A percentile compares a stretch with the other conserved stretches of the same genome.
Conservation (phyloP, 345 rosid genomes). For the Rhodamnia argentea region DNA sequence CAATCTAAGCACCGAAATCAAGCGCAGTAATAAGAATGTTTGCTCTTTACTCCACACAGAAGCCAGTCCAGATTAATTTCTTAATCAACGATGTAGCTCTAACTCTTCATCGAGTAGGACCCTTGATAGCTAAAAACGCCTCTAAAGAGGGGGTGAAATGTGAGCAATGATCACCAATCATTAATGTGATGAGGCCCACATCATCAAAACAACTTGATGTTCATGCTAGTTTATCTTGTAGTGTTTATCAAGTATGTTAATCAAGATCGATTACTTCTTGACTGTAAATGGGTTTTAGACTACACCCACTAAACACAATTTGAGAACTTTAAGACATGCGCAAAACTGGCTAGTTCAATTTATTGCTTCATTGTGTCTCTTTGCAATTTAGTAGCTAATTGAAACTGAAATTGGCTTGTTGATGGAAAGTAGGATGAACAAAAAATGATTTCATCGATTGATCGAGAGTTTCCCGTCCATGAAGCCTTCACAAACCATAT, state of each 20-base stretch:
- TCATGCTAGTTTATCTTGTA: not conserved
- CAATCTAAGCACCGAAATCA: not conserved
- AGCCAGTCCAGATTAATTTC: not conserved
- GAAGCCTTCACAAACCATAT: not conserved
- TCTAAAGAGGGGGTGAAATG: not conserved
- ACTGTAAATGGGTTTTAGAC: not conserved
- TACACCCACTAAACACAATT: not conserved
- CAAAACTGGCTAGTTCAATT: accelerated
- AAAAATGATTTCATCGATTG: not conserved
- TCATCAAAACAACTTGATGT: not conserved
- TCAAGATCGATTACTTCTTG: not conserved
- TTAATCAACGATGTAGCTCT: not conserved
- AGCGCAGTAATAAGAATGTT: not conserved
- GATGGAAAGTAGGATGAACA: too few species aligned
- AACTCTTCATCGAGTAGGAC: not conserved
- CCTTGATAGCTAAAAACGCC: not conserved
- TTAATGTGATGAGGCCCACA: not conserved
- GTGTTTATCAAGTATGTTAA: not conserved
- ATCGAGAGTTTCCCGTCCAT: not conserved
- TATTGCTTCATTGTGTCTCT: too few species aligned
- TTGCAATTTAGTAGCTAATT: too few species aligned
- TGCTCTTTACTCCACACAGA: not conserved
- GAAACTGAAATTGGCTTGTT: too few species aligned
- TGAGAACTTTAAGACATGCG: not conserved
- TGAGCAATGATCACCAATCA: not conserved